Base-by-base conservation (phyloP, 768 basidiomycete genomes). In the Mycena haematopus region DNA sequence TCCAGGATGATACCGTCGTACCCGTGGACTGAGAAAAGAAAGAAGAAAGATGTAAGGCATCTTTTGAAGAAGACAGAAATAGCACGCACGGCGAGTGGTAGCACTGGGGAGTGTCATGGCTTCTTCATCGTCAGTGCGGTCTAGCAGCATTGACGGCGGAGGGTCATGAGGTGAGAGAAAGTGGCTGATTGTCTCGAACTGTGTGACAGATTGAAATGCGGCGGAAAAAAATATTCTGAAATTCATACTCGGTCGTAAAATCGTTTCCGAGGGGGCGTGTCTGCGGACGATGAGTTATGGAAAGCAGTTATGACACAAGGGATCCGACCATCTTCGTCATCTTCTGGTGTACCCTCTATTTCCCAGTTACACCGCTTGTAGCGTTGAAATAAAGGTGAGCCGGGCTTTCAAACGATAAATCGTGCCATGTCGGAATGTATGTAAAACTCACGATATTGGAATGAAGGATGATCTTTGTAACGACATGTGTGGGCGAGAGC, bases 341-440 rank as follows among this genome's bases (percentile, higher is more conserved):
- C 91, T 74, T 93, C 91, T 25, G 90, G 90, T 53, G 76, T 78
- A 4, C 88, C 89, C 72, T 92, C 89, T 38, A 97, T 83, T 71
- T 91, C 87, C 95, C 95, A 97, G 44, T 88, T 91, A 74, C 95
- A 96, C 36, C 94, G 88, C 70, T 95, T 93, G 72, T 96, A 95
- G 14, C 89, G 82, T 71, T 97, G 95, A 70, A 97, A 97, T 24
- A 94, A 76, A 5, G 94, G 88, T 1, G 94, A 89, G 7, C 95
- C 95, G 31, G 92, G 91, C 95, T 96, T 21, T 62, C n/a, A 52
- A 46, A 49, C 56, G 38, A 42, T 40, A n/a, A 58, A 46, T 38
- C 22, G 29, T 6, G n/a, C 17, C 1, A 22, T 5, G 33, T 14
- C 5, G 31, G 53, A 15, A 25, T 22, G n/a, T 40, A 52, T 38